Conservation (phyloP, 352 stramenopile species). For the Blastocystis sp. region DNA sequence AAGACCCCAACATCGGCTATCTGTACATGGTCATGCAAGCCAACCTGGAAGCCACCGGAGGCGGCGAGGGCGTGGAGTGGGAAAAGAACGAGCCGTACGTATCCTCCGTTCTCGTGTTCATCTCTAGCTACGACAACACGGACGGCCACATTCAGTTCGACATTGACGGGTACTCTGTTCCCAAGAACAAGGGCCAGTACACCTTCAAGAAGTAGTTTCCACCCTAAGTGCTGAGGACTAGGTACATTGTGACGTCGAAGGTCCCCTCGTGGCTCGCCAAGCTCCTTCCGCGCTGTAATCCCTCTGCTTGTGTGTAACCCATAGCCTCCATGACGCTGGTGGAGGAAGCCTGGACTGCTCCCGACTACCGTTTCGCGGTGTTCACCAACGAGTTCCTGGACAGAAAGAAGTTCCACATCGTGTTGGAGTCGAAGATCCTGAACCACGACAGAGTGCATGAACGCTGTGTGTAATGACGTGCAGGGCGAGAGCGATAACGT, state of each 20-base stretch:
- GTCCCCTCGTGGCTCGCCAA: constrained; percentile 25
- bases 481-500: constrained; percentile 62
- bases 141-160: constrained; percentile 29
- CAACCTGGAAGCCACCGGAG: constrained; percentile 67
- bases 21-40: constrained; percentile 72
- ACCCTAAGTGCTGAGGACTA: background rate
- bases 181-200: constrained; percentile 72
- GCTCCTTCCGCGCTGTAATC: constrained; percentile 33
- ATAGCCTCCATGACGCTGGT: constrained; percentile 60
- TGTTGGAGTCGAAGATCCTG: constrained; percentile 63
- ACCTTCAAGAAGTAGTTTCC: constrained; percentile 54
- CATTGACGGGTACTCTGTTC: constrained; percentile 40
- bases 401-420: constrained; percentile 65
- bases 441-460: constrained; percentile 24
- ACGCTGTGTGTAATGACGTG: background rate
- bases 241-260: constrained; percentile 56
- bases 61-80: constrained; percentile 42
- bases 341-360: constrained; percentile 64
- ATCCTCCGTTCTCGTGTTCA: background rate
- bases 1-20: constrained; percentile 65
- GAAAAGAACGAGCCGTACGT: constrained; percentile 57
- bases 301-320: background rate
- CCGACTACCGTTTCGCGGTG: constrained; percentile 41
- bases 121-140: constrained; percentile 56
- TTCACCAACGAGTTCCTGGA: constrained; percentile 49